Base-by-base conservation (phyloP, 129 eudicot genomes). In the Lactuca saligna region DNA sequence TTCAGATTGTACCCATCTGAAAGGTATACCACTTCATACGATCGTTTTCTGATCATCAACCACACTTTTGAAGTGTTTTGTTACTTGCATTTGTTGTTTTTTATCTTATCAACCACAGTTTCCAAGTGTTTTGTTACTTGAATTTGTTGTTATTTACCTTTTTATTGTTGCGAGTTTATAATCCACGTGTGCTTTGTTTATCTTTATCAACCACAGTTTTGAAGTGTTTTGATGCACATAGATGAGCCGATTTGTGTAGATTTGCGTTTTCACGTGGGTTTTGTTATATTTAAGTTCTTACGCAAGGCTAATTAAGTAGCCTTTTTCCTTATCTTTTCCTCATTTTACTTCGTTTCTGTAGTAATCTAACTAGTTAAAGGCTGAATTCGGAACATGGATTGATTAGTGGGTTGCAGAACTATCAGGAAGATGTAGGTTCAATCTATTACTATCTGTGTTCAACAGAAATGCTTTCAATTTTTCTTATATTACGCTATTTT, bases 211-310 rank as follows among this genome's bases (percentile, higher is more conserved):
- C n/a, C n/a, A n/a, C n/a, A n/a, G n/a, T n/a, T n/a, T n/a, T n/a
- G n/a, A n/a, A n/a, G n/a, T n/a, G n/a, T n/a, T 41, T 41, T 63
- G 46, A 42, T 42, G 55, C 54, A 41, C 9, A 63, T 16, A 17
- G 25, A 37, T 63, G 32, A 63, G 20, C 68, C 54, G 17, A 3
- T 32, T 29, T 66, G 44, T 66, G 3, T 49, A 49, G 13, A 4
- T 66, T 31, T 66, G 60, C 46, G 59, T 66, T 7, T 66, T n/a
- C 44, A 66, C 46, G 46, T 65, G 57, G 42, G 57, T 17, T 48
- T 65, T 8, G 57, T 48, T 65, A 2, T 6, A 31, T 31, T 65
- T 29, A 48, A 46, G 13, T 65, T 65, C 38, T n/a, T 66, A 49
- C 31, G 71, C 71, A 8, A 33, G 34, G 20, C 11, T 20, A 0